These are phyloP conservation scores for Marchantia paleacea DNA, from an alignment of 225 moss, liverwort and hornwort species.

Conservation along the genomic window DNA sequence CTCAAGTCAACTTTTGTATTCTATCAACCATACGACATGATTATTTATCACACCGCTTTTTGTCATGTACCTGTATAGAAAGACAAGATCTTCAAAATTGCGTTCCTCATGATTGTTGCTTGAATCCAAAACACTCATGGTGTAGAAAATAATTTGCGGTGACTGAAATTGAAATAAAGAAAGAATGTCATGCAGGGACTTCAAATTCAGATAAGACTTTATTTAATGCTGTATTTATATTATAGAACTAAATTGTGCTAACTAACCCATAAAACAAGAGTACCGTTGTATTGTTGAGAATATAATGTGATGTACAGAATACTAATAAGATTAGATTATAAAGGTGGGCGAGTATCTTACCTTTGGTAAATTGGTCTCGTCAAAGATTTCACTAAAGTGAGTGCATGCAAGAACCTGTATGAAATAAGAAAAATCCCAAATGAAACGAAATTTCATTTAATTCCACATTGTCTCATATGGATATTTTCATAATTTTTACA, in stretches of 20 bases:
- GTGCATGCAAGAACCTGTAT: conserved; percentile 77
- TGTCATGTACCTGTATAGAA: conserved; percentile 69
- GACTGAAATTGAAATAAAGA: conserved; percentile 41
- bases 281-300: conserved; percentile 35
- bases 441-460: background rate
- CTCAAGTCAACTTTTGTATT: no score
- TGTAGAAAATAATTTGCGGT: conserved; percentile 59
- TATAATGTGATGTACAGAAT: conserved; percentile 61
- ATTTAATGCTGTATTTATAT: no score
- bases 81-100: conserved; percentile 55
- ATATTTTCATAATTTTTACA: no score
- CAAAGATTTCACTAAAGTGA: conserved; percentile 79
- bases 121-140: conserved; percentile 78
- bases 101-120: conserved; percentile 30
- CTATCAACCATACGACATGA: no score
- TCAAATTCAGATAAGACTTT: no score
- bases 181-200: no score
- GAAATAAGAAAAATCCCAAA: background rate
- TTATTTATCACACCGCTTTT: no score
- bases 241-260: no score
- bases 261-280: no score
- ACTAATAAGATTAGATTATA: background rate
- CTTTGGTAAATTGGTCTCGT: conserved; percentile 61
- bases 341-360: conserved; percentile 21
- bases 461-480: no score